phyloP scores from a whole-genome alignment of 345 rosid genomes.

The Bruguiera sexangula region DNA sequence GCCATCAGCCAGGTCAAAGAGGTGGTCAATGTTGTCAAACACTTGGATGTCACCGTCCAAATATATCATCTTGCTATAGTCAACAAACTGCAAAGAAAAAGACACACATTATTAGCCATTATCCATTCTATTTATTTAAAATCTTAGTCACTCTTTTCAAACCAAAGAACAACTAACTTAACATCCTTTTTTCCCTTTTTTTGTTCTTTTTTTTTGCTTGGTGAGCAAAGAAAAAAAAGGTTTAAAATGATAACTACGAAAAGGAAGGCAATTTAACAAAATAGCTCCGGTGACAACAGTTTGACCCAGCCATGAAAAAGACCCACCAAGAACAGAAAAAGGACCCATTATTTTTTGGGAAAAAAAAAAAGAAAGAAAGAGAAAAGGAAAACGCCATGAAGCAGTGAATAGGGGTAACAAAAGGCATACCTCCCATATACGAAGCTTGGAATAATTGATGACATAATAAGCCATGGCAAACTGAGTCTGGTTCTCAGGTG shows the following conservation, averaged over 20 bases:
- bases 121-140: too few species aligned
- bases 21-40: constrained; percentile 63
- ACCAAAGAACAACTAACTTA: neutral
- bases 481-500: constrained; percentile 61
- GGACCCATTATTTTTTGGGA: too few species aligned
- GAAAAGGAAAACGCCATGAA: neutral
- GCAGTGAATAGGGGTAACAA: neutral
- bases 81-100: constrained; percentile 48
- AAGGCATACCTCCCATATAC: constrained; percentile 70
- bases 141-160: too few species aligned
- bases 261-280: too few species aligned
- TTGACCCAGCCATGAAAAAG: too few species aligned
- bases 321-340: too few species aligned
- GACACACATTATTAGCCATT: too few species aligned
- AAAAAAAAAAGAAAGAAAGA: neutral
- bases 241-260: too few species aligned
- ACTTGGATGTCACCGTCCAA: constrained; percentile 85
- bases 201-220: too few species aligned
- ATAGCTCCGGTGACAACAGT: too few species aligned
- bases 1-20: constrained; percentile 58
- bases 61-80: constrained; percentile 68
- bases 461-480: constrained; percentile 79
- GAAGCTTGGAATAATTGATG: constrained; percentile 83
- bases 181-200: too few species aligned
- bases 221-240: too few species aligned